A percentile compares a stretch with the other conserved stretches of the same genome.
These are phyloP conservation scores for Xylaria bambusicola DNA, from an alignment of 495 filamentous ascomycete genomes.

Conservation along the genomic window DNA sequence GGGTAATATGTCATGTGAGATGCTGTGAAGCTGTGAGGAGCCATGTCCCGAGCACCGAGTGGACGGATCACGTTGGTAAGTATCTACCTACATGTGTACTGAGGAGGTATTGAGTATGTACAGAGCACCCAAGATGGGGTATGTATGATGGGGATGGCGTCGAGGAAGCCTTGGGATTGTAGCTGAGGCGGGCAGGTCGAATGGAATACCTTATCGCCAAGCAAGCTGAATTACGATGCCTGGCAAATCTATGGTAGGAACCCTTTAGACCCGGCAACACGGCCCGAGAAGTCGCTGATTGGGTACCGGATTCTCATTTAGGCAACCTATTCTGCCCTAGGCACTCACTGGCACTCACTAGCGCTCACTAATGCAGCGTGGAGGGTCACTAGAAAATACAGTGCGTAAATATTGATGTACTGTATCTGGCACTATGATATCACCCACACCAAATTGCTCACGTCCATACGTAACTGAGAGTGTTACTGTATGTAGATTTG, in stretches of 20 bases:
- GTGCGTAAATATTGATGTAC: background rate
- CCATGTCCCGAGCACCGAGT: slow-evolving; percentile 11
- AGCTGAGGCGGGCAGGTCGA: background rate
- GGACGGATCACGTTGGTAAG: background rate
- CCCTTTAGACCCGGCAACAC: slow-evolving; percentile 8
- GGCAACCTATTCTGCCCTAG: too few relatives aligned
- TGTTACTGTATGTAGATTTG: too few relatives aligned
- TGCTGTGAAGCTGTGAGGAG: slow-evolving; percentile 9
- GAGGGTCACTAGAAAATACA: too few relatives aligned
- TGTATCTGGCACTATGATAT: background rate
- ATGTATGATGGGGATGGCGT: too few relatives aligned
- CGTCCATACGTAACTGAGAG: too few relatives aligned
- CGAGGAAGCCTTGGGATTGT: too few relatives aligned
- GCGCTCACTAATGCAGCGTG: too few relatives aligned
- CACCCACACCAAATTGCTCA: background rate
- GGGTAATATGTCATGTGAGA: slow-evolving; percentile 17
- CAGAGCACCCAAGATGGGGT: too few relatives aligned
- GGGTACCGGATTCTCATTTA: slow-evolving; percentile 10
- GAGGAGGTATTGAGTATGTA: too few relatives aligned
- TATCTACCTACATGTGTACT: too few relatives aligned
- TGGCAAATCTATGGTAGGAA: slow-evolving; percentile 2
- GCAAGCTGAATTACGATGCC: background rate
- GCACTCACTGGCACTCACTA: too few relatives aligned
- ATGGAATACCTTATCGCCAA: background rate
- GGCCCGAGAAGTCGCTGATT: slow-evolving; percentile 13